These are phyloP conservation scores for Eucalyptus curtisii DNA, from an alignment of 345 rosid genomes.

Conservation along the genomic window DNA sequence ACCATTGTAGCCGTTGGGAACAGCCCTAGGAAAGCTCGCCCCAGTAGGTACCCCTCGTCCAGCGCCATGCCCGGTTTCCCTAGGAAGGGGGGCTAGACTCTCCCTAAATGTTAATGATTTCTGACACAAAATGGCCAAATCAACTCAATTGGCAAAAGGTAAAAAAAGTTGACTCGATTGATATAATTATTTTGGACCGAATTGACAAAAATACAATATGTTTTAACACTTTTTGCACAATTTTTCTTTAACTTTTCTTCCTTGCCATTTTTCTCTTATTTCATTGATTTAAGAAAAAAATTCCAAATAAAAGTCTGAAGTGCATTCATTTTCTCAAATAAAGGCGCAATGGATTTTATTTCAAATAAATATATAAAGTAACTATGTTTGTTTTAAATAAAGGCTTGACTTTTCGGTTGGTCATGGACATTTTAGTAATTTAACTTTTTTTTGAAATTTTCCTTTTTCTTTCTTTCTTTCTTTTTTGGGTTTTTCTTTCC, in stretches of 20 bases:
- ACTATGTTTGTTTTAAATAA: too few relatives aligned
- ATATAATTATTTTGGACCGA: too few relatives aligned
- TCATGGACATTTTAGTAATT: too few relatives aligned
- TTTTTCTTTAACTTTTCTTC: background rate
- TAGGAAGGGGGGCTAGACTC: slow-evolving; percentile 6
- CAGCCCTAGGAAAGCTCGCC: slow-evolving; percentile 13
- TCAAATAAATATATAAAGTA: too few relatives aligned
- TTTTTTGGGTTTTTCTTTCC: too few relatives aligned
- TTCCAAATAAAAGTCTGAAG: too few relatives aligned
- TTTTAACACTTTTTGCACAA: too few relatives aligned
- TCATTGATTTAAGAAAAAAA: background rate
- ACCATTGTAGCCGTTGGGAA: slow-evolving; percentile 41
- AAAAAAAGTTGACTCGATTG: too few relatives aligned
- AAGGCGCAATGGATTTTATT: too few relatives aligned
- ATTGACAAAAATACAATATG: too few relatives aligned
- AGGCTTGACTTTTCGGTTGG: rapidly evolving
- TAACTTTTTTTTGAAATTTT: too few relatives aligned
- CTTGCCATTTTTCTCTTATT: background rate
- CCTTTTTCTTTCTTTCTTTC: rapidly evolving
- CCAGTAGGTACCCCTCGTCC: slow-evolving; percentile 23
- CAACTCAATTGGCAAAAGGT: rapidly evolving
- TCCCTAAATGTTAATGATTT: slow-evolving; percentile 16
- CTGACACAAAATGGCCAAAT: background rate
- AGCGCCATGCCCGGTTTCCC: slow-evolving; percentile 23
- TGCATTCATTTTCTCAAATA: too few relatives aligned